Evolutionary conservation across 805 yeast genomes (phyloP).

Genomic region (Wilhelminamyces savonicus): DNA sequence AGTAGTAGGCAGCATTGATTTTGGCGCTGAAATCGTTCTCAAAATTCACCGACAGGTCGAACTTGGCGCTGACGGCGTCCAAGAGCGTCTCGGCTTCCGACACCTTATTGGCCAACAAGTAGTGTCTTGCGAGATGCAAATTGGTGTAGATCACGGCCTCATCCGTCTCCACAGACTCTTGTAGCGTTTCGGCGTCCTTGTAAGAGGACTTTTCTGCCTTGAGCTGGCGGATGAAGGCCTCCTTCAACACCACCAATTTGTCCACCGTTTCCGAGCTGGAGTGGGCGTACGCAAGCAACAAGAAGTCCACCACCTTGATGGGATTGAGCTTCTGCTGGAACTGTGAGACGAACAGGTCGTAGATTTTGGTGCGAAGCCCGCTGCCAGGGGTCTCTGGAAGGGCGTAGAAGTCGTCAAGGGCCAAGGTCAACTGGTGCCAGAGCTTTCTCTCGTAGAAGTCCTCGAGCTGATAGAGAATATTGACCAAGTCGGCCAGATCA

Average conservation of each 20-base stretch:
- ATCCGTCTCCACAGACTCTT: slow-evolving; percentile 39
- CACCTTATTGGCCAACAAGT: slow-evolving; percentile 47
- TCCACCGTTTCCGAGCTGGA: slow-evolving; percentile 22
- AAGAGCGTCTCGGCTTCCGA: slow-evolving; percentile 61
- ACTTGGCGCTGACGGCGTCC: slow-evolving; percentile 50
- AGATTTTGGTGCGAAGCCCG: slow-evolving; percentile 55
- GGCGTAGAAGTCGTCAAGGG: slow-evolving; percentile 55
- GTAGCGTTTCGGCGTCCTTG: slow-evolving; percentile 19
- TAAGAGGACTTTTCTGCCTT: slow-evolving; percentile 23
- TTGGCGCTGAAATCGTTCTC: slow-evolving; percentile 35
- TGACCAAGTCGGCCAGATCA: slow-evolving; percentile 53
- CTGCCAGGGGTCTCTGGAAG: slow-evolving; percentile 41
- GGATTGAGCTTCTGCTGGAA: slow-evolving; percentile 72
- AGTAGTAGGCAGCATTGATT: slow-evolving; percentile 78
- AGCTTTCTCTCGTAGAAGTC: slow-evolving; percentile 82
- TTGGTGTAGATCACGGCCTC: slow-evolving; percentile 45
- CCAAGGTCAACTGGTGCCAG: slow-evolving; percentile 88
- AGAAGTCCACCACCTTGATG: slow-evolving; percentile 70
- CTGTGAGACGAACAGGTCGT: slow-evolving; percentile 59
- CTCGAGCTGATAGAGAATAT: slow-evolving; percentile 64
- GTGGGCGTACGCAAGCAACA: slow-evolving; percentile 43
- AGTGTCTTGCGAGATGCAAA: slow-evolving; percentile 69
- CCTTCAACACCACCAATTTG: slow-evolving; percentile 30
- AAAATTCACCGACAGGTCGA: slow-evolving; percentile 37
- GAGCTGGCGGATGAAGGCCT: slow-evolving; percentile 17